phyloP scores from a whole-genome alignment of 78 protist species.

The Anaeramoeba flamelloides region DNA sequence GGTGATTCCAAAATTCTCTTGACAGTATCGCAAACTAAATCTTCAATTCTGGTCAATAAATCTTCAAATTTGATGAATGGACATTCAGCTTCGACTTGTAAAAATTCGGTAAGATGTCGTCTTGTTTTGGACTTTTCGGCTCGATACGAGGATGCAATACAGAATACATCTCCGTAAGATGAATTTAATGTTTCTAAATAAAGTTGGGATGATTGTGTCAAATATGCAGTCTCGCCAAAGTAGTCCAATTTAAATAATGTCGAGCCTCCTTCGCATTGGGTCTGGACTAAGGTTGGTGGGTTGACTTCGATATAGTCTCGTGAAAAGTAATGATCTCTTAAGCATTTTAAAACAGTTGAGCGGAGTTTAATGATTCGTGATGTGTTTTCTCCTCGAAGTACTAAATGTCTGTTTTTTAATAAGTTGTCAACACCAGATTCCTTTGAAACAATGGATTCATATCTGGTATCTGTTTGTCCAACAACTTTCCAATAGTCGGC shows the following conservation, averaged over 20 bases:
- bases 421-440: constrained; percentile 34
- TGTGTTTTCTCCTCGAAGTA: constrained; percentile 51
- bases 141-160: constrained; percentile 69
- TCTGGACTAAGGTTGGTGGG: constrained; percentile 89
- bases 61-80: constrained; percentile 75
- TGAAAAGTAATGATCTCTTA: constrained; percentile 58
- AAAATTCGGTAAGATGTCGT: constrained; percentile 73
- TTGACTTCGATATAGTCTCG: constrained; percentile 54
- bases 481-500: constrained; percentile 35
- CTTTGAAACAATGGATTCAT: constrained; percentile 48
- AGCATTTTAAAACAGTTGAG: constrained; percentile 25
- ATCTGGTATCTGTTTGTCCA: constrained; percentile 28
- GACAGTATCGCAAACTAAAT: constrained; percentile 37
- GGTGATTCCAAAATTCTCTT: constrained; percentile 21
- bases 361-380: constrained; percentile 21
- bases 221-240: constrained; percentile 44
- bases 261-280: constrained; percentile 77
- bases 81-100: constrained; percentile 69
- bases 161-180: constrained; percentile 61
- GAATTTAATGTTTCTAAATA: constrained; percentile 60
- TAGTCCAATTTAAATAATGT: constrained; percentile 60
- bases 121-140: constrained; percentile 75
- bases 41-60: constrained; percentile 60
- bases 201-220: constrained; percentile 89
- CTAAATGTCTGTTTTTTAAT: constrained; percentile 67